Conservation (phyloP, 139 green algal species). For the Mesotaenium endlicherianum region DNA sequence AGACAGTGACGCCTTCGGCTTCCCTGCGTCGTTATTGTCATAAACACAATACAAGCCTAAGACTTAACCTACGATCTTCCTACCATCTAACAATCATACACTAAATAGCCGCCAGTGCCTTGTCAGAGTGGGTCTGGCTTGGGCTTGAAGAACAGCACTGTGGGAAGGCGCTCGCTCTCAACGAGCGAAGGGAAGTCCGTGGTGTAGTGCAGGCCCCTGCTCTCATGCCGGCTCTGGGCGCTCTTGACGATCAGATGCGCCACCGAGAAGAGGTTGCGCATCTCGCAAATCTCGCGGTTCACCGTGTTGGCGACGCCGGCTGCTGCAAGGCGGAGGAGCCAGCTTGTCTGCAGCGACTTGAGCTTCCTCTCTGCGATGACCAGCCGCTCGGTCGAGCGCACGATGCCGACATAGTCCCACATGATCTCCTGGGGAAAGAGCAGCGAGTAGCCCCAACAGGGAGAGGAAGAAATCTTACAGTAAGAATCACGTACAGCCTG, state of each 20-base stretch:
- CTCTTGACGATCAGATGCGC: conserved; percentile 78
- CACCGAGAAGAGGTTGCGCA: conserved; percentile 83
- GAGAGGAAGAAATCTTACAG: too few species aligned
- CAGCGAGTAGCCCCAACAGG: too few species aligned
- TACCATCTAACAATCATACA: too few species aligned
- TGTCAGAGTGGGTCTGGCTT: not conserved
- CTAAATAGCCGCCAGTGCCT: too few species aligned
- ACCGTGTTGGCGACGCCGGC: not conserved
- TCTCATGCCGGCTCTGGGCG: conserved; percentile 81
- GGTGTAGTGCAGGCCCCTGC: conserved; percentile 76
- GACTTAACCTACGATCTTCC: too few species aligned
- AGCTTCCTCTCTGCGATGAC: conserved; percentile 66
- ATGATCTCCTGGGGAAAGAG: conserved; percentile 67
- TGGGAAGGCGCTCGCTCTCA: conserved; percentile 30
- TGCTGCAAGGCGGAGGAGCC: not conserved
- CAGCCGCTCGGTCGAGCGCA: conserved; percentile 71
- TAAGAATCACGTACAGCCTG: too few species aligned
- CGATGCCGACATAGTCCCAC: conserved; percentile 87
- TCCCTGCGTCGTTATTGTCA: too few species aligned
- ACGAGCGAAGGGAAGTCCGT: conserved; percentile 43
- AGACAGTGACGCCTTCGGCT: too few species aligned
- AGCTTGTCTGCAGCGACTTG: conserved; percentile 74
- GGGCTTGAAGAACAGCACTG: conserved; percentile 3
- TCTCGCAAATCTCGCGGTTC: conserved; percentile 72
- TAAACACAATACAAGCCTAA: too few species aligned